These are phyloP conservation scores for Malassezia caprae DNA, from an alignment of 1,284 basidiomycete species.

Conservation along the genomic window DNA sequence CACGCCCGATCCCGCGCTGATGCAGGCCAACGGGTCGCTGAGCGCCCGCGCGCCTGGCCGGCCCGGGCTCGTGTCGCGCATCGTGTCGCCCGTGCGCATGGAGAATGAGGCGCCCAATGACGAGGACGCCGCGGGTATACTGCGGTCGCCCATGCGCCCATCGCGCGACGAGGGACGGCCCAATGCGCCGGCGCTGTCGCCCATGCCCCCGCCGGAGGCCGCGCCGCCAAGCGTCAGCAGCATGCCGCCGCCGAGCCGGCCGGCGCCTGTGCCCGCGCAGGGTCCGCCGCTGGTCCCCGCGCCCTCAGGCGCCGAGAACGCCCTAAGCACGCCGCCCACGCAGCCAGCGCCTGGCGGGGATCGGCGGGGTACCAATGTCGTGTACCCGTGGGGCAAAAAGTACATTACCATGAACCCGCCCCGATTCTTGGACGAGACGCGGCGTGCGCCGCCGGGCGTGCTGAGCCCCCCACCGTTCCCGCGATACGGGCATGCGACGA, in stretches of 20 bases:
- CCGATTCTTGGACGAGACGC: conserved; percentile 42
- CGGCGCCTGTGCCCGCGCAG: neutral
- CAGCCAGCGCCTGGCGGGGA: neutral
- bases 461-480: conserved; percentile 65
- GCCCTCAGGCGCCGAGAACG: neutral
- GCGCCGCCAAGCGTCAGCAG: neutral
- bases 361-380: conserved; percentile 25
- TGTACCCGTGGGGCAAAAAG: conserved; percentile 47
- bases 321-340: neutral
- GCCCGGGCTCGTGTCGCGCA: conserved; percentile 13
- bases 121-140: neutral
- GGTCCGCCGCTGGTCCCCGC: neutral
- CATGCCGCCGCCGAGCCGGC: neutral
- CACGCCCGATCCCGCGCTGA: neutral
- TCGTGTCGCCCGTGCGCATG: conserved; percentile 9
- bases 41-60: neutral
- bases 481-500: conserved; percentile 92
- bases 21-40: conserved; percentile 1
- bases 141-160: neutral
- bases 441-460: conserved; percentile 42
- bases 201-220: neutral
- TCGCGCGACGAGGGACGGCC: conserved; percentile 4
- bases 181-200: neutral
- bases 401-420: conserved; percentile 43
- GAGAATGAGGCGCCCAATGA: conserved; percentile 1